phyloP scores from a whole-genome alignment of 2,329 filamentous ascomycete genomes.

The Colletotrichum tofieldiae region DNA sequence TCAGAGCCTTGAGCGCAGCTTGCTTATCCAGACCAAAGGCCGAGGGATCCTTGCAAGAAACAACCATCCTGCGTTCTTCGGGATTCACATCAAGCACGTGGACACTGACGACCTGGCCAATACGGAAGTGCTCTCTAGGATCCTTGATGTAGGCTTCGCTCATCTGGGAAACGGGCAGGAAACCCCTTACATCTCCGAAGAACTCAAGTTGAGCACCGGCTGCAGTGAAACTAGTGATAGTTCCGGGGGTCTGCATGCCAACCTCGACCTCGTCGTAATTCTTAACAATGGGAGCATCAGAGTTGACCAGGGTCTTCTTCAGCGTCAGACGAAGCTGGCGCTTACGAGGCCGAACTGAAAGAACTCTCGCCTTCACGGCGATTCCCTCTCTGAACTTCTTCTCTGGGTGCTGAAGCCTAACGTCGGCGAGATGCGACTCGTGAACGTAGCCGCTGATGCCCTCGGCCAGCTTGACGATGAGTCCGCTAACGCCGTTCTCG shows the following conservation, averaged over 20 bases:
- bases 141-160: conserved; percentile 96
- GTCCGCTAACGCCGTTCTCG: conserved; percentile 81
- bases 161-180: conserved; percentile 96
- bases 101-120: conserved; percentile 92
- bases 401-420: conserved; percentile 90
- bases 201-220: conserved; percentile 93
- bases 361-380: conserved; percentile 86
- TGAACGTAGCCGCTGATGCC: conserved; percentile 91
- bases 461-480: conserved; percentile 88
- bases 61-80: conserved; percentile 79
- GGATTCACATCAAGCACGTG: conserved; percentile 87
- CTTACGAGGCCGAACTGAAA: conserved; percentile 83
- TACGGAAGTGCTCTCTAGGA: conserved; percentile 88
- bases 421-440: conserved; percentile 90
- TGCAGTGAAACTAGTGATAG: conserved; percentile 84
- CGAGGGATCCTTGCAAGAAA: conserved; percentile 93
- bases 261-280: conserved; percentile 81
- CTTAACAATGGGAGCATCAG: conserved; percentile 84
- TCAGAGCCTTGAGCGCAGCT: conserved; percentile 80
- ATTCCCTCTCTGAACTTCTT: conserved; percentile 94
- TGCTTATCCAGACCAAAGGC: conserved; percentile 84
- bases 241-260: conserved; percentile 87
- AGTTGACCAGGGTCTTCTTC: conserved; percentile 96
- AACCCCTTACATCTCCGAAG: conserved; percentile 86
- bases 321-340: conserved; percentile 88